These are phyloP conservation scores for Takashimella tepidaria DNA, from an alignment of 1,284 basidiomycete species.

Conservation along the genomic window DNA sequence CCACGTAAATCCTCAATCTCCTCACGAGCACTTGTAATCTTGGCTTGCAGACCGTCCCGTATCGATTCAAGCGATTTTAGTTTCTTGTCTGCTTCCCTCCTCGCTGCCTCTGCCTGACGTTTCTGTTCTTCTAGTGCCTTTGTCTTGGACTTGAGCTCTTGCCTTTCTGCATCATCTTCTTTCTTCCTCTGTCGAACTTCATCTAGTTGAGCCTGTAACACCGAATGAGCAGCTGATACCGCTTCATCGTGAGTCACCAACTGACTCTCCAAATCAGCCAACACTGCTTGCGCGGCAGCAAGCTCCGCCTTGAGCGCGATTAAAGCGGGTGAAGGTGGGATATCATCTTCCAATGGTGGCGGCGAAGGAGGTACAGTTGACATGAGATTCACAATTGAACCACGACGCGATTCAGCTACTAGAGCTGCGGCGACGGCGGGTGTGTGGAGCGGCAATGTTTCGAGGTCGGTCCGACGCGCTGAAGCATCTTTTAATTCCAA, in stretches of 20 bases:
- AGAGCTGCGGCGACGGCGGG: slow-evolving; percentile 24
- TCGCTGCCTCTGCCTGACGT: slow-evolving; percentile 69
- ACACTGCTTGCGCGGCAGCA: slow-evolving; percentile 58
- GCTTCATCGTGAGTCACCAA: slow-evolving; percentile 62
- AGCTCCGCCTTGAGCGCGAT: slow-evolving; percentile 74
- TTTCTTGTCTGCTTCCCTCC: slow-evolving; percentile 81
- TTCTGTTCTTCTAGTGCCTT: slow-evolving; percentile 83
- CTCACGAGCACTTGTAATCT: slow-evolving; percentile 61
- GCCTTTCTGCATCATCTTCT: slow-evolving; percentile 71
- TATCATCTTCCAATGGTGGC: slow-evolving; percentile 25
- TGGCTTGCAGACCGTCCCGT: slow-evolving; percentile 60
- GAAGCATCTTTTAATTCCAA: slow-evolving; percentile 36
- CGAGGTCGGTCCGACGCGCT: slow-evolving; percentile 8
- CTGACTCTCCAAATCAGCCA: slow-evolving; percentile 70
- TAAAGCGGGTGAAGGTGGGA: slow-evolving; percentile 58
- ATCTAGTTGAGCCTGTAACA: slow-evolving; percentile 67
- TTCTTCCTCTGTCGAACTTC: slow-evolving; percentile 69
- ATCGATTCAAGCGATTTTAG: slow-evolving; percentile 63
- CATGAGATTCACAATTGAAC: slow-evolving; percentile 29
- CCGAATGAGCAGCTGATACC: slow-evolving; percentile 59
- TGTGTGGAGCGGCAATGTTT: slow-evolving; percentile 45
- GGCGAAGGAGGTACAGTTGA: slow-evolving; percentile 24
- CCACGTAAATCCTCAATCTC: slow-evolving; percentile 62
- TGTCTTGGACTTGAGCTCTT: slow-evolving; percentile 72
- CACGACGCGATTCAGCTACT: slow-evolving; percentile 26